Evolutionary conservation across 345 rosid species (phyloP).

Genomic region (Brassica napus): Da-Ae NC_063434.1:28838001-28838500

Average conservation of each 20-base stretch:
- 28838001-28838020: neutral
- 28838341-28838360: too few relatives aligned
- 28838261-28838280: neutral
- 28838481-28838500: neutral
- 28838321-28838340: too few relatives aligned
- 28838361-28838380: too few relatives aligned
- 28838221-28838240: neutral
- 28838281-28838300: too few relatives aligned
- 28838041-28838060: neutral
- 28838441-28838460: neutral
- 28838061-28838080: neutral
- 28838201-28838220: neutral
- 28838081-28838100: neutral
- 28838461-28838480: neutral
- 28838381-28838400: too few relatives aligned
- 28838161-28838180: neutral
- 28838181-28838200: neutral
- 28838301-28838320: too few relatives aligned
- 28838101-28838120: neutral
- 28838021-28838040: neutral
- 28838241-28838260: too few relatives aligned
- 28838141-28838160: neutral
- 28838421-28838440: neutral
- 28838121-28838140: neutral
- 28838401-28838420: too few relatives aligned